Conservation (phyloP, 371 early-diverging fungal species). For the Mortierella sp. region DNA sequence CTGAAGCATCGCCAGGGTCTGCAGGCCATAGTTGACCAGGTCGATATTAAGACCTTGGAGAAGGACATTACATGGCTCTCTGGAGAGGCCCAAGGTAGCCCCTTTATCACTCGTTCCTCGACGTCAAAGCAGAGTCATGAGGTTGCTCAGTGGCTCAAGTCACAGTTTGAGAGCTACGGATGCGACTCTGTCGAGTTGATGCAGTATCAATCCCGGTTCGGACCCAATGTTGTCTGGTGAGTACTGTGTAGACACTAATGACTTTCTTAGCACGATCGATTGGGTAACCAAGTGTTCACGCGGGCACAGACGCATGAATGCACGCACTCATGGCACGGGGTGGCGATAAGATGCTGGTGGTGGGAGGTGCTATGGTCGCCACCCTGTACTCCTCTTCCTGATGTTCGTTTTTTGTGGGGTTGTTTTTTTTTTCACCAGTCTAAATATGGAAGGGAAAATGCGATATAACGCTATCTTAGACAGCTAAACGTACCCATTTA, state of each 20-base stretch:
- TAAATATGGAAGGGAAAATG: slow-evolving; percentile 21
- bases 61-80: slow-evolving; percentile 55
- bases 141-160: slow-evolving; percentile 55
- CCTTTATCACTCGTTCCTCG: slow-evolving; percentile 50
- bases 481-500: neutral
- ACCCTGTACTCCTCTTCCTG: neutral
- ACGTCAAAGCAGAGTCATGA: slow-evolving; percentile 47
- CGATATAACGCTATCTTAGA: too few species aligned
- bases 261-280: too few species aligned
- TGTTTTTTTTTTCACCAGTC: slow-evolving; percentile 8
- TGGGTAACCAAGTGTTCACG: too few species aligned
- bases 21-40: slow-evolving; percentile 43
- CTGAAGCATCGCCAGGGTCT: slow-evolving; percentile 33
- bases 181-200: slow-evolving; percentile 54
- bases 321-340: slow-evolving; percentile 1
- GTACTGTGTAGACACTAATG: too few species aligned
- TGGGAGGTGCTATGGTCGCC: too few species aligned
- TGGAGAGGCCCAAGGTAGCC: slow-evolving; percentile 52
- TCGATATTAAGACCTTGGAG: slow-evolving; percentile 35
- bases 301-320: neutral
- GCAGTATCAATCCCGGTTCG: slow-evolving; percentile 37
- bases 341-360: too few species aligned
- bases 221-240: slow-evolving; percentile 58
- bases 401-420: neutral
- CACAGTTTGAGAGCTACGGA: slow-evolving; percentile 46